Conservation (phyloP, 2,329 filamentous ascomycete genomes). For the Talaromyces albobiverticillius region DNA sequence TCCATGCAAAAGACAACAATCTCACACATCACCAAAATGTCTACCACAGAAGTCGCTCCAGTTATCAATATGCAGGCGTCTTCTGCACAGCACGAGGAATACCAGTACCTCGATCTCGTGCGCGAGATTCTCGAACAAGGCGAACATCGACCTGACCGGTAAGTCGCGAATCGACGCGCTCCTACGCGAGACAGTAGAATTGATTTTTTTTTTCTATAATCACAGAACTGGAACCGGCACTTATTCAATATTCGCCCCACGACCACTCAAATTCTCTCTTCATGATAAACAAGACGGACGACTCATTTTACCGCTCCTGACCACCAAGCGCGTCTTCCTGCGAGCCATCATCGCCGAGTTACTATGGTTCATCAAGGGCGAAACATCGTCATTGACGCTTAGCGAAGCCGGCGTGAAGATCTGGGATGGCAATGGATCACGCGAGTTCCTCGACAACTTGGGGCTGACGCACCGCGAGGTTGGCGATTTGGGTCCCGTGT, state of each 20-base stretch:
- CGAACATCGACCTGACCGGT: conserved; percentile 87
- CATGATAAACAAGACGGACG: conserved; percentile 35
- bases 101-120: conserved; percentile 90
- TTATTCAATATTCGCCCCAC: conserved; percentile 80
- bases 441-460: conserved; percentile 81
- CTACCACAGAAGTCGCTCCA: not conserved
- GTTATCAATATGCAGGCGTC: not conserved
- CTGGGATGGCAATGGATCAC: conserved; percentile 95
- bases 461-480: conserved; percentile 77
- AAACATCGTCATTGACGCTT: conserved; percentile 74
- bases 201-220: not conserved
- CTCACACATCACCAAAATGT: not conserved
- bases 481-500: conserved; percentile 91
- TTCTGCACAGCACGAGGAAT: conserved; percentile 67
- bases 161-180: conserved; percentile 16
- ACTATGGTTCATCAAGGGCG: conserved; percentile 89
- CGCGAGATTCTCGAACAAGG: conserved; percentile 77
- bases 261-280: conserved; percentile 81
- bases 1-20: not conserved
- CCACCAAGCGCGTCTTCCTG: conserved; percentile 93
- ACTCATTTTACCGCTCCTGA: conserved; percentile 84
- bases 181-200: not conserved
- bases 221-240: conserved; percentile 88
- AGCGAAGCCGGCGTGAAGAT: conserved; percentile 84
- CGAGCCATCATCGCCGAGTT: conserved; percentile 88